Evolutionary conservation across 2,329 filamentous ascomycete species (phyloP), one percentile per base, ranked within the genome.

Genomic region (Penicillium sp.): DNA sequence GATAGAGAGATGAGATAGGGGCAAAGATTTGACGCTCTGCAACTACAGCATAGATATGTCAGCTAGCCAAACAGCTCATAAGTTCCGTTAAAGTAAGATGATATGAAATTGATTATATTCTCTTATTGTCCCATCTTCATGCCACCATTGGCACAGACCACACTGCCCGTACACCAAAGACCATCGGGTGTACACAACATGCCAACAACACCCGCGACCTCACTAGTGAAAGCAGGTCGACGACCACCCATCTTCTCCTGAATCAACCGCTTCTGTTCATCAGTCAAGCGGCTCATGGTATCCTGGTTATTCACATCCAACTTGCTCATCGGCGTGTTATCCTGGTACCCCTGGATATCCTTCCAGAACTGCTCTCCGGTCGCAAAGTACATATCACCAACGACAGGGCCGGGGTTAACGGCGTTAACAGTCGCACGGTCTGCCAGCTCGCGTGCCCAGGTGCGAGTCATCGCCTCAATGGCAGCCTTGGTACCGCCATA

Each of bases 131-230:
- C 65, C 75, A 86, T 84, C 59, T 80, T 82, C 84, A 91, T 87
- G 7, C 90, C 90, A 1, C 90, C 90, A 70, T 93, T 93, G 8
- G 89, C 89, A 76, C 87, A 90, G 4, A 94, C 84, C 25, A 92
- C 88, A 73, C 88, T 89, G 1, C 90, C 90, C 0, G 90, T 94
- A 69, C 86, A 88, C 89, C 89, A 93, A 8, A 80, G 83, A n/a
- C 84, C 82, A 71, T 93, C 90, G 6, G 81, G 79, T 6, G 83
- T 82, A 70, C 89, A 91, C 23, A 93, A 75, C 88, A 93, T 91
- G 2, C 84, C 89, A 19, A 92, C 86, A 6, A 91, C 83, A 0
- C 89, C 90, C 0, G 89, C 90, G 73, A 93, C 81, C 77, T 93
- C 90, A 50, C 80, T 77, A 31, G 85, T 83, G 70, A 89, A 90